phyloP scores from a whole-genome alignment of 108 stramenopile species.

The Seminavis robusta region DNA sequence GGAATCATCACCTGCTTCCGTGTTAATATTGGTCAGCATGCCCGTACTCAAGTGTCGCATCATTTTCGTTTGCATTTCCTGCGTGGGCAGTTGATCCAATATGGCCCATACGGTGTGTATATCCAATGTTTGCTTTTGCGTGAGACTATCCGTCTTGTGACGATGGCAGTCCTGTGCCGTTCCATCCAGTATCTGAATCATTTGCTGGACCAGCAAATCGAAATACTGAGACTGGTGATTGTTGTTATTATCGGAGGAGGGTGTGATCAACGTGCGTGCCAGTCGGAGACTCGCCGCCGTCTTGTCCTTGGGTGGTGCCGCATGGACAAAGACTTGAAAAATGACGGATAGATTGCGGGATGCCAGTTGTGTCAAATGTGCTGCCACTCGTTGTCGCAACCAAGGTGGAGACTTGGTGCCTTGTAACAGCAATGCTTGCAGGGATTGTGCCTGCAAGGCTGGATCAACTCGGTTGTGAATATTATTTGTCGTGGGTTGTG shows the following conservation, averaged over 20 bases:
- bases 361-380: constrained; percentile 56
- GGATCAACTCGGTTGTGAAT: too few species aligned
- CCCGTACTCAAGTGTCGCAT: background rate
- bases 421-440: constrained; percentile 38
- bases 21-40: too few species aligned
- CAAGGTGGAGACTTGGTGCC: constrained; percentile 51
- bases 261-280: constrained; percentile 39
- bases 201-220: constrained; percentile 36
- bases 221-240: background rate
- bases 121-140: too few species aligned
- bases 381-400: constrained; percentile 55
- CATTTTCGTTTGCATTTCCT: constrained; percentile 1
- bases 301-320: constrained; percentile 25
- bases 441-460: constrained; percentile 36
- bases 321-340: constrained; percentile 74
- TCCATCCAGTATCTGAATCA: constrained; percentile 20
- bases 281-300: constrained; percentile 59
- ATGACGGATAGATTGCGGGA: constrained; percentile 48
- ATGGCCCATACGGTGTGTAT: constrained; percentile 47
- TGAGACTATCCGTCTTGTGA: too few species aligned
- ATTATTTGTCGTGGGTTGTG: too few species aligned
- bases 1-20: constrained; percentile 4
- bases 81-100: constrained; percentile 23
- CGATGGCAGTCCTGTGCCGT: too few species aligned
- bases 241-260: background rate